Evolutionary conservation across 805 yeast species (phyloP), one percentile per base, ranked within the genome.

Genomic region (Lipomyces yamanashiensis): DNA sequence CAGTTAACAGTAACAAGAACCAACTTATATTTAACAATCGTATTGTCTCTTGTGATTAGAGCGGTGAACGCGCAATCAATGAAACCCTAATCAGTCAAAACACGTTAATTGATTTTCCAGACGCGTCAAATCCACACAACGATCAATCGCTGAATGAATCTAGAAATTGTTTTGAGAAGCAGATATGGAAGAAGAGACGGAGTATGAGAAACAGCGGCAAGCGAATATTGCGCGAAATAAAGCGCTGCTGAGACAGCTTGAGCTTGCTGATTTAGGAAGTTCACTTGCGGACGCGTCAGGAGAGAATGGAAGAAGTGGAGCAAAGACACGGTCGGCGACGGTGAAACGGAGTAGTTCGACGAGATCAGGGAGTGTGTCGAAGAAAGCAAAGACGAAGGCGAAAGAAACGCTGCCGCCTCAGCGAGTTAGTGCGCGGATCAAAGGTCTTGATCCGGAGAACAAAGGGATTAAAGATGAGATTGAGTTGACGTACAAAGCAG

Each of bases 191-290:
- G 58, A 58, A 9, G 55, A 39, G 12, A 62, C 33, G 36, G 90
- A 86, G 41, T 87, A 89, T 72, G 95, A 89, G 74, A 82, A 79
- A 70, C 86, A 85, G 72, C 76, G 96, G 63, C 86, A 83, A 71
- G 90, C 85, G 63, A 91, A 90, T 73, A 95, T 93, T 64, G 89
- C 86, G 67, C 81, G 98, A 55, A 95, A 93, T 76, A 85, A 86
- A 74, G 89, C 86, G 68, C 81, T 92, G 28, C 79, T 93, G 58
- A 81, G 84, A 69, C 85, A 87, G 68, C 80, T 93, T 67, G 88
- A 91, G 67, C 79, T 93, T 19, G 86, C 85, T 56, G 83, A 88
- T 55, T 76, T 81, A 34, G 76, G 77, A 13, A 53, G 48, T 10
- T 41, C 47, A 2, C 39, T 53, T 7, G 56, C 56, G 17, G 48